These are phyloP conservation scores for Aspergillus melleus DNA, from an alignment of 2,329 filamentous ascomycete species.

Conservation along the genomic window DNA sequence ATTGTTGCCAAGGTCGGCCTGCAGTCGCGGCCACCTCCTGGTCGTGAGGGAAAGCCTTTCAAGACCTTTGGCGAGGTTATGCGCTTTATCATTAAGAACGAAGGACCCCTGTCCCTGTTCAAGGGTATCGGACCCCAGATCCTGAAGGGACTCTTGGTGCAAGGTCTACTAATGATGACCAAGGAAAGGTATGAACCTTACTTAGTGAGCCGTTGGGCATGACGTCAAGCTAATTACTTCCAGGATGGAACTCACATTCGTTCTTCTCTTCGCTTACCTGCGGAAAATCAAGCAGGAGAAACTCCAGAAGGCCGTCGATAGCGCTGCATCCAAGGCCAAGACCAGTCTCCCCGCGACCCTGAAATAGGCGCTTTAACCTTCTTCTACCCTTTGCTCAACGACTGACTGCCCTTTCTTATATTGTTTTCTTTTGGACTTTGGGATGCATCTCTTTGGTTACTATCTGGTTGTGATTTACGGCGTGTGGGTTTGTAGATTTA, in stretches of 20 bases:
- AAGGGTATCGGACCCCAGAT: conserved; percentile 97
- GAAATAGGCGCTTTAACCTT: conserved; percentile 39
- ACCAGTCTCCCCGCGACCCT: conserved; percentile 48
- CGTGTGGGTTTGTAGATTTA: conserved; percentile 20
- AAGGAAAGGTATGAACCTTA: conserved; percentile 73
- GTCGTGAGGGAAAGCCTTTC: conserved; percentile 85
- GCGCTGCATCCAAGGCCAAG: conserved; percentile 64
- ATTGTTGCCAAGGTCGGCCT: conserved; percentile 98
- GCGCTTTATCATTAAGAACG: conserved; percentile 86
- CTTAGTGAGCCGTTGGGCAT: background rate
- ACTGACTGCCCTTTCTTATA: background rate
- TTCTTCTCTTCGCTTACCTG: conserved; percentile 81
- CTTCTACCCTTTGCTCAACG: background rate
- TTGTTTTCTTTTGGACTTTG: conserved; percentile 8
- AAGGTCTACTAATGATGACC: conserved; percentile 98
- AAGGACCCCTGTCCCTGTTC: conserved; percentile 81
- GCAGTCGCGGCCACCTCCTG: conserved; percentile 86
- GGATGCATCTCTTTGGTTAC: conserved; percentile 4
- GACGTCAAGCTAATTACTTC: conserved; percentile 9
- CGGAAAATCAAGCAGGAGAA: conserved; percentile 68
- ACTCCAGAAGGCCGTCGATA: conserved; percentile 65
- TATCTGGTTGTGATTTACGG: conserved; percentile 10
- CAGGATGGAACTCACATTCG: conserved; percentile 83
- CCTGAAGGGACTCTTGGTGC: conserved; percentile 86
- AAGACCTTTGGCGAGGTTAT: conserved; percentile 93